A percentile compares a stretch with the other conserved stretches of the same genome.
Evolutionary conservation across 148 eudicot genomes (phyloP).

Genomic region (Chenopodium berlandieri): DNA sequence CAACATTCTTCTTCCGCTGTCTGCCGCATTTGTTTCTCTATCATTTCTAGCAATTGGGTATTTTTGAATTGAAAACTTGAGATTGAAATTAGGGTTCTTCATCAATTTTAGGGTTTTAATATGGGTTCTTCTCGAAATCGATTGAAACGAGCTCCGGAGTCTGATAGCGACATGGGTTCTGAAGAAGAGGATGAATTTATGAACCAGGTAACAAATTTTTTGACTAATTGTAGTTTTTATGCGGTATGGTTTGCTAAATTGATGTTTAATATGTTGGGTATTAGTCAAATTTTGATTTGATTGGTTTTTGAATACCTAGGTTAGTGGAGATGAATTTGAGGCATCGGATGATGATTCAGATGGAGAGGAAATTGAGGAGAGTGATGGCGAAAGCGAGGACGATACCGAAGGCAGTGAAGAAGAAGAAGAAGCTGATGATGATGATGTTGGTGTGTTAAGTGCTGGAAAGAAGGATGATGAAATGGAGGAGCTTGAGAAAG

Average conservation of each 20-base stretch:
- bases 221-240: not conserved
- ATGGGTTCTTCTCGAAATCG: conserved; percentile 37
- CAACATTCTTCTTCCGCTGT: not conserved
- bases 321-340: conserved; percentile 30
- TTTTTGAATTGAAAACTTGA: not conserved
- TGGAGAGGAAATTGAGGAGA: conserved; percentile 8
- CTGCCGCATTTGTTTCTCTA: not conserved
- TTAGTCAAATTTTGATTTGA: not conserved
- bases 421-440: conserved; percentile 13
- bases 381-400: too few species aligned
- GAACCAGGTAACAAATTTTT: conserved; percentile 23
- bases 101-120: not conserved
- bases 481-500: conserved; percentile 83
- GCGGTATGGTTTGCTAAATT: not conserved
- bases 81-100: not conserved
- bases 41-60: not conserved
- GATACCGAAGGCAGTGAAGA: not conserved
- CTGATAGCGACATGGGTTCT: conserved; percentile 39
- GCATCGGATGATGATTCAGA: conserved; percentile 29
- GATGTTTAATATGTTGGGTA: not conserved
- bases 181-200: conserved; percentile 37
- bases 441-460: conserved; percentile 10
- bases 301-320: conserved; percentile 19
- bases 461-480: conserved; percentile 44
- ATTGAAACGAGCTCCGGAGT: conserved; percentile 34